Evolutionary conservation across 805 yeast genomes (phyloP).

Genomic region (Metschnikowia vanudenii): DNA sequence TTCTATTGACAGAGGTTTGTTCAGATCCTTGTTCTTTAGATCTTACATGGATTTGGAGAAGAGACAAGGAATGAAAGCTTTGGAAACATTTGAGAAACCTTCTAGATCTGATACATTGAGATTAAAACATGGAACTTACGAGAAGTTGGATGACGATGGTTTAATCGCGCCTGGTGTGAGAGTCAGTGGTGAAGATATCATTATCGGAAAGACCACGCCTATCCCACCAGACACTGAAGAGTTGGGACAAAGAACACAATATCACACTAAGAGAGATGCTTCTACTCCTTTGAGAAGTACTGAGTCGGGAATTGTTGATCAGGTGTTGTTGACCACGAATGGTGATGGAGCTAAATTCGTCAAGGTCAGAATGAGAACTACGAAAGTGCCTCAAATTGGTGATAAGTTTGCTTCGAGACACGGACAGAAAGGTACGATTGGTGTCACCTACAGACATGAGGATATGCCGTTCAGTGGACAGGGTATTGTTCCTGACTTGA

Average conservation of each 20-base stretch:
- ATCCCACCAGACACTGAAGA: conserved; percentile 99
- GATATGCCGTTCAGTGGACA: conserved; percentile 98
- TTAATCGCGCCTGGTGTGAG: conserved; percentile 97
- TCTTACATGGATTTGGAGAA: conserved; percentile 99
- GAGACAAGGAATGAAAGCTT: conserved; percentile 96
- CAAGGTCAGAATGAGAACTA: conserved; percentile 98
- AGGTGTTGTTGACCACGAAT: conserved; percentile 92
- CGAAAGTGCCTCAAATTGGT: conserved; percentile 98
- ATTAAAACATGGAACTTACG: conserved; percentile 97
- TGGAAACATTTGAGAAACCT: conserved; percentile 97
- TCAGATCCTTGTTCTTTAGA: conserved; percentile 93
- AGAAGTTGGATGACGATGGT: conserved; percentile 97
- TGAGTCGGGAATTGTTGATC: conserved; percentile 98
- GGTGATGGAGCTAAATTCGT: conserved; percentile 98
- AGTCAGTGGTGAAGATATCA: conserved; percentile 98
- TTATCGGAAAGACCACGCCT: conserved; percentile 98
- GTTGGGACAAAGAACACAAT: conserved; percentile 96
- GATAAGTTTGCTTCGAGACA: conserved; percentile 99
- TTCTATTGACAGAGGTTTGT: conserved; percentile 93
- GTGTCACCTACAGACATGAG: conserved; percentile 97
- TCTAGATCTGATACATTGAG: conserved; percentile 91
- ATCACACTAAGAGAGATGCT: conserved; percentile 98
- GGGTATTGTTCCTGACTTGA: conserved; percentile 95
- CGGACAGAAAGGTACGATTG: conserved; percentile 99
- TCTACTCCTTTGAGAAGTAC: conserved; percentile 96